These are phyloP conservation scores for Plasmodium coatneyi DNA, from an alignment of 169 alveolate species.

Conservation along the genomic window DNA sequence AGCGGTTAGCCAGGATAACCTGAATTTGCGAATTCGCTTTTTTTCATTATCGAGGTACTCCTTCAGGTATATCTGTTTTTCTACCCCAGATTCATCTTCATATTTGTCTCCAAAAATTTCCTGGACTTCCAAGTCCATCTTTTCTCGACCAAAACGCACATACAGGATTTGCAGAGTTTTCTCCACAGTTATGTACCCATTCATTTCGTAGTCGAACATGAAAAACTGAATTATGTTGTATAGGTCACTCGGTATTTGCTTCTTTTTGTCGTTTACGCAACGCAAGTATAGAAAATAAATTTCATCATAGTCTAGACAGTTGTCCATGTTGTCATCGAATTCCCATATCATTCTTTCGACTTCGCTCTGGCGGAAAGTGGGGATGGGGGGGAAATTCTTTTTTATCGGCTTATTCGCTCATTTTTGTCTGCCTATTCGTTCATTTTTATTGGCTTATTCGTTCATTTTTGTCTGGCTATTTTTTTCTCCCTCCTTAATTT, in stretches of 20 bases:
- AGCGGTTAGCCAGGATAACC: constrained; percentile 2
- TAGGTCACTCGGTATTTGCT: constrained; percentile 67
- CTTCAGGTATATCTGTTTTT: constrained; percentile 46
- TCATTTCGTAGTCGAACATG: constrained; percentile 73
- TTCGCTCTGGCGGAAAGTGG: constrained; percentile 33
- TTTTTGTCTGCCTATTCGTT: neutral
- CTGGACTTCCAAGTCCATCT: constrained; percentile 68
- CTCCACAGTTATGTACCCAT: constrained; percentile 73
- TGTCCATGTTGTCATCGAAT: constrained; percentile 69
- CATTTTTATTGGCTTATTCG: neutral
- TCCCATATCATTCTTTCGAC: constrained; percentile 75
- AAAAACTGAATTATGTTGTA: constrained; percentile 68
- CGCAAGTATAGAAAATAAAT: constrained; percentile 56
- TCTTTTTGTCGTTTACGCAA: constrained; percentile 64
- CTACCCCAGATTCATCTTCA: constrained; percentile 68
- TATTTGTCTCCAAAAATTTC: constrained; percentile 72
- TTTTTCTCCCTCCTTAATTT: neutral
- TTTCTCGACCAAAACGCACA: constrained; percentile 73
- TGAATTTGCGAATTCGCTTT: constrained; percentile 51
- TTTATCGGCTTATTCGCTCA: neutral
- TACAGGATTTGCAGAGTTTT: constrained; percentile 65
- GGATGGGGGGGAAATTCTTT: neutral
- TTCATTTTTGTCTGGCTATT: neutral
- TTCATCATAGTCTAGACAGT: constrained; percentile 72
- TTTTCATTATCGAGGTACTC: constrained; percentile 65